phyloP scores from a whole-genome alignment of 805 yeast species.

The Ogataea saltuana region DNA sequence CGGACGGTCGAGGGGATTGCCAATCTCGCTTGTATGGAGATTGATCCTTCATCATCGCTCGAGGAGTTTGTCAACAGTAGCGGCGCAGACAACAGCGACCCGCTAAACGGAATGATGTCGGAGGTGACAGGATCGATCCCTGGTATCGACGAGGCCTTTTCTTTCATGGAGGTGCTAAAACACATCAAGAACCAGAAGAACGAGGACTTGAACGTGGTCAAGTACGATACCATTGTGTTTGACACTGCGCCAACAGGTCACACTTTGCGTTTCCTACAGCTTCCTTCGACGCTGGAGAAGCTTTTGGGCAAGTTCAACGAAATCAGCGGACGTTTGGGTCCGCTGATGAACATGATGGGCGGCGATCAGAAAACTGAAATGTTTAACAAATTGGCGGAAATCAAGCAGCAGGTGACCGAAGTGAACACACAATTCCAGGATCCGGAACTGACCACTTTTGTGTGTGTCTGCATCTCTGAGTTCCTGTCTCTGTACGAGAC shows the following conservation, averaged over 20 bases:
- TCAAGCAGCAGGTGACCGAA: conserved; percentile 77
- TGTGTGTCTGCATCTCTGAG: conserved; percentile 97
- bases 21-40: conserved; percentile 96
- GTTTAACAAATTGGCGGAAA: conserved; percentile 73
- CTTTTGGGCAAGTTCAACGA: conserved; percentile 85
- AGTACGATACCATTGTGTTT: conserved; percentile 86
- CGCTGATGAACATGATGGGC: conserved; percentile 82
- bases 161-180: conserved; percentile 96
- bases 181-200: conserved; percentile 78
- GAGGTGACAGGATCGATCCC: conserved; percentile 95
- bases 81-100: conserved; percentile 54
- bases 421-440: conserved; percentile 94
- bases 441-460: conserved; percentile 92
- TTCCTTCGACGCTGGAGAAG: conserved; percentile 90
- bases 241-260: conserved; percentile 99
- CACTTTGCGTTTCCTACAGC: conserved; percentile 89
- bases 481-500: conserved; percentile 95
- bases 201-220: conserved; percentile 37
- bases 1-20: conserved; percentile 85
- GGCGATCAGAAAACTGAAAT: conserved; percentile 65
- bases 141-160: conserved; percentile 97
- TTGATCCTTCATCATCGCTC: conserved; percentile 92
- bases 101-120: conserved; percentile 73
- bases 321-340: conserved; percentile 84
- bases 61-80: conserved; percentile 59